Conservation (phyloP, 305 asterid species). For the Ajuga reptans region DNA sequence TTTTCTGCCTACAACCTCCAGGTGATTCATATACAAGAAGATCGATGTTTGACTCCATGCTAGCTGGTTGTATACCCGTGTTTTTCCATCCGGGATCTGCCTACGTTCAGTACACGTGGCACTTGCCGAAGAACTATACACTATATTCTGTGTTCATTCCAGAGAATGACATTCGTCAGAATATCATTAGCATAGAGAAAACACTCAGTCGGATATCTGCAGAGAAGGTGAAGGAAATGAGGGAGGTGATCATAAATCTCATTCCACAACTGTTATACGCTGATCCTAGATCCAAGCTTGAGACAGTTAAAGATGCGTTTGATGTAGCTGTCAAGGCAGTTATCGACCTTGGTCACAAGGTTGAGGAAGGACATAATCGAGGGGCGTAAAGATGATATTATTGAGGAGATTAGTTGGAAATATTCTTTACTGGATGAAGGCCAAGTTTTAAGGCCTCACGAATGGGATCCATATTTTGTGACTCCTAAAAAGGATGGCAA, state of each 20-base stretch:
- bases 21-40: conserved; percentile 83
- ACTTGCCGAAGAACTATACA: conserved; percentile 57
- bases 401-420: conserved; percentile 70
- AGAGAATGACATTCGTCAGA: conserved; percentile 48
- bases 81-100: conserved; percentile 84
- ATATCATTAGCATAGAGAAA: conserved; percentile 46
- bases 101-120: conserved; percentile 82
- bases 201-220: conserved; percentile 41
- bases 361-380: conserved; percentile 52
- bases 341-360: conserved; percentile 52
- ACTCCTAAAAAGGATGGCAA: neutral
- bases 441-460: conserved; percentile 45
- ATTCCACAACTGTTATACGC: conserved; percentile 72
- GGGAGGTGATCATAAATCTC: conserved; percentile 61
- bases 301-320: conserved; percentile 65
- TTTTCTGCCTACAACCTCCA: conserved; percentile 77
- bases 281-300: conserved; percentile 62
- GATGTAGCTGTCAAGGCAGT: conserved; percentile 66
- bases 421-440: conserved; percentile 56
- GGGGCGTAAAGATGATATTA: conserved; percentile 43
- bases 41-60: conserved; percentile 78
- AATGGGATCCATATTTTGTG: conserved; percentile 79
- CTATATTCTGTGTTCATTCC: conserved; percentile 64
- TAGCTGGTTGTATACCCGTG: conserved; percentile 85
- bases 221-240: conserved; percentile 56